Percentiles rank a stretch among this genome's conserved stretches.
phyloP scores from a whole-genome alignment of 139 green algal species.

The Chlamydomonas urium region DNA sequence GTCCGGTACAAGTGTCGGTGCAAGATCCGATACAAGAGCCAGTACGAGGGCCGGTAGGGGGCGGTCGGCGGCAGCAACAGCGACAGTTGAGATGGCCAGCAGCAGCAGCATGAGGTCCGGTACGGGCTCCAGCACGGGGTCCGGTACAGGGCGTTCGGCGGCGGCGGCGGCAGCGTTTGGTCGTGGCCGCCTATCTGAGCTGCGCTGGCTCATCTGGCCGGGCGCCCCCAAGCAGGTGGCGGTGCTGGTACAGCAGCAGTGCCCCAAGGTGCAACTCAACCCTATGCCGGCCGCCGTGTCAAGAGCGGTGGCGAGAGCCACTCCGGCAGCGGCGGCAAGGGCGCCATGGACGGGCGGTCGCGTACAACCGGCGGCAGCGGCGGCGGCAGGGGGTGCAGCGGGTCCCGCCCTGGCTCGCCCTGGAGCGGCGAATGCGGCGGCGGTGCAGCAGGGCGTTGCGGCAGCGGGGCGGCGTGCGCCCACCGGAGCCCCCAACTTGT shows the following conservation, averaged over 20 bases:
- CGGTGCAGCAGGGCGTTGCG: not conserved
- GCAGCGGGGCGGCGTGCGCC: not conserved
- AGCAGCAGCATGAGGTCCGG: too few relatives aligned
- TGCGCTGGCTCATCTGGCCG: conserved; percentile 1
- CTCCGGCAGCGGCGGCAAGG: not conserved
- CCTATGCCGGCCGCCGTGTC: not conserved
- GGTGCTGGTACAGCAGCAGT: not conserved
- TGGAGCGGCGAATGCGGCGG: too few relatives aligned
- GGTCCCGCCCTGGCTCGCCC: too few relatives aligned
- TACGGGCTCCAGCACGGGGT: too few relatives aligned
- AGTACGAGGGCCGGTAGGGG: too few relatives aligned
- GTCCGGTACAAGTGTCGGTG: too few relatives aligned
- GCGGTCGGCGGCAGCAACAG: too few relatives aligned
- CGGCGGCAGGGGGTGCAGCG: too few relatives aligned
- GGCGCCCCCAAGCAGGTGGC: not conserved
- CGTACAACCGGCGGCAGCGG: not conserved
- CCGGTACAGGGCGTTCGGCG: too few relatives aligned
- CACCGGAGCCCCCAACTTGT: not conserved
- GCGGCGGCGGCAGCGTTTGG: not conserved
- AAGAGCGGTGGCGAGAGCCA: not conserved
- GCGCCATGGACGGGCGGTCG: not conserved
- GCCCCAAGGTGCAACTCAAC: conserved; percentile 6
- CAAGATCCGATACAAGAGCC: too few relatives aligned
- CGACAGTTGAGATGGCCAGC: too few relatives aligned
- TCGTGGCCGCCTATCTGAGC: not conserved